phyloP scores from a whole-genome alignment of 2,329 filamentous ascomycete species.

The Diplodia mutila region DNA sequence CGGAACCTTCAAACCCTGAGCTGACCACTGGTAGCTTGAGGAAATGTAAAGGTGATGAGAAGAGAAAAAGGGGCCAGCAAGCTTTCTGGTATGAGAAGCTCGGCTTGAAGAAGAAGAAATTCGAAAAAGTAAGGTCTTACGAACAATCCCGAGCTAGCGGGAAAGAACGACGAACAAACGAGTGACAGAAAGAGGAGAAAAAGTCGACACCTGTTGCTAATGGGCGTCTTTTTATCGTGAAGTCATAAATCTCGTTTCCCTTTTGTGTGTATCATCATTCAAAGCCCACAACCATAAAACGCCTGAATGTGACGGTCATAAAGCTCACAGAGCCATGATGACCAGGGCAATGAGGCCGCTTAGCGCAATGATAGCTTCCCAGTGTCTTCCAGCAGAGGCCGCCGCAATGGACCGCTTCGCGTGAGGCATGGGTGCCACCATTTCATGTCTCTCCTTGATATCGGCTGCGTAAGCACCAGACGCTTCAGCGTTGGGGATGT shows the following conservation, averaged over 20 bases:
- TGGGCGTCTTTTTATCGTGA: conserved; percentile 9
- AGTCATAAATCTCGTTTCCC: neutral
- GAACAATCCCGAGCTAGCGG: neutral
- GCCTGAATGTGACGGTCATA: neutral
- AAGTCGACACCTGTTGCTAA: neutral
- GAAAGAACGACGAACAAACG: neutral
- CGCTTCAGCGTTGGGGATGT: neutral
- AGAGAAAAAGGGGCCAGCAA: neutral
- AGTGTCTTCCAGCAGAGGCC: neutral
- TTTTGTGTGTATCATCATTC: neutral
- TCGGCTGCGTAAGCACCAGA: neutral
- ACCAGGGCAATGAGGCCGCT: neutral
- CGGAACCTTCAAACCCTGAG: neutral
- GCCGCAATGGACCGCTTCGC: conserved; percentile 4
- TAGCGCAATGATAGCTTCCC: neutral
- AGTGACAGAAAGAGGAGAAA: neutral
- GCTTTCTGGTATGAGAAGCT: neutral
- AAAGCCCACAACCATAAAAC: neutral
- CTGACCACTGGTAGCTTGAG: neutral
- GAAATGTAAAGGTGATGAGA: neutral
- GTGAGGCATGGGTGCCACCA: neutral
- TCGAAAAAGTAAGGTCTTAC: neutral
- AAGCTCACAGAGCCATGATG: neutral
- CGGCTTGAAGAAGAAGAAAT: neutral
- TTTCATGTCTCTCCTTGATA: neutral